Conservation (phyloP, 106 monocot species). For the Allium cepa region DNA sequence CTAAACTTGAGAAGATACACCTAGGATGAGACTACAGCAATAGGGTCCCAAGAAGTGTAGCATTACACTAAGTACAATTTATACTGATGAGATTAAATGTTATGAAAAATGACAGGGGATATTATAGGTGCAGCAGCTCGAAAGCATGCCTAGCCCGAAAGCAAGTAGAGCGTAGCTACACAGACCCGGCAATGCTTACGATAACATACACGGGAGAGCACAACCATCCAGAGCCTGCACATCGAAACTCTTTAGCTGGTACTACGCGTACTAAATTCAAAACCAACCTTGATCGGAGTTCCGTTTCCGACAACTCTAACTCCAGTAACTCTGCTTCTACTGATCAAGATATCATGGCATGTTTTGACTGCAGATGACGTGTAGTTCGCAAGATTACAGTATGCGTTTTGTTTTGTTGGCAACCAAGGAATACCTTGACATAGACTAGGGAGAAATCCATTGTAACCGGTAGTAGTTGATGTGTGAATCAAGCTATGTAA, state of each 20-base stretch:
- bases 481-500: too few relatives aligned
- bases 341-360: too few relatives aligned
- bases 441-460: too few relatives aligned
- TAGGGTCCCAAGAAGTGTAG: not conserved
- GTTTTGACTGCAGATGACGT: too few relatives aligned
- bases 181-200: conserved; percentile 46
- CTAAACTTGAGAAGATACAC: not conserved
- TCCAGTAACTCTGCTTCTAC: too few relatives aligned
- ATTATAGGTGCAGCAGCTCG: conserved; percentile 17
- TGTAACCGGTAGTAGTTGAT: too few relatives aligned
- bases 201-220: conserved; percentile 77
- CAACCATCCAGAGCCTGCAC: conserved; percentile 61
- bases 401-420: too few relatives aligned
- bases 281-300: too few relatives aligned
- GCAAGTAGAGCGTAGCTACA: conserved; percentile 62
- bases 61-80: not conserved
- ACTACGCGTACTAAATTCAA: conserved; percentile 47
- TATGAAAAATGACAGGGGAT: conserved; percentile 42
- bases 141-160: conserved; percentile 77
- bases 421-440: too few relatives aligned
- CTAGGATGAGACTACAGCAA: not conserved
- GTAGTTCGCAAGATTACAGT: too few relatives aligned
- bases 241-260: conserved; percentile 83
- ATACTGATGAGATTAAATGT: not conserved
- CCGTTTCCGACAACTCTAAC: too few relatives aligned